Evolutionary conservation across 495 filamentous ascomycete species (phyloP), one percentile per base, ranked within the genome.

Genomic region (Penicillium canescens): DNA sequence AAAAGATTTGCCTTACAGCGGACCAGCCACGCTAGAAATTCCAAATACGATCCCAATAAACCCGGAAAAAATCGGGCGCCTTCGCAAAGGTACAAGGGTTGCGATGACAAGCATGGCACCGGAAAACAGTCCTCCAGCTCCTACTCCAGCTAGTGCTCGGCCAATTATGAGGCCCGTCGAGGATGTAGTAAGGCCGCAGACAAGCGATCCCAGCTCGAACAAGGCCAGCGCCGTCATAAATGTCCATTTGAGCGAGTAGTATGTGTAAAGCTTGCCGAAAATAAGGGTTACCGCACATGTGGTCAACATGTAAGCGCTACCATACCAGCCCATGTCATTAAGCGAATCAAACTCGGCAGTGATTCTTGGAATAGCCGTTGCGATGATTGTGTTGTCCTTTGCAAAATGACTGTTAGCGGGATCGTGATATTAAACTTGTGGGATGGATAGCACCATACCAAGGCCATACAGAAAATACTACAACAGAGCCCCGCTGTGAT

Each of bases 311-410:
- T 81, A 82, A 3, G 76, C 71, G 55, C 79, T 82, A 21, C 85
- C 89, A 48, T 92, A 93, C 90, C 90, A 92, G 42, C 88, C 90
- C 0, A 95, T 86, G 60, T 93, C 90, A n/a, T 79, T 72, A 2
- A 94, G 70, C 9, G 86, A 83, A 26, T 88, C 75, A 69, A 94
- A 95, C 38, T 89, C 69, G 63, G 90, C 86, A 0, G 90, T 92
- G 52, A 95, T 94, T 44, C 83, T 83, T 6, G 90, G 90, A 49
- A 93, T 92, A n/a, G 90, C 90, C 0, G 90, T 93, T 12, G 88
- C 86, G 47, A 95, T 90, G 57, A 94, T 93, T 6, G 90, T 89
- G 56, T 87, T 86, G 63, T 88, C 85, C 76, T 80, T 18, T 18
- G 18, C 18, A 18, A 18, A 38, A 20, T 64, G 31, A 31, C 14